A percentile compares a stretch with the other conserved stretches of the same genome.
phyloP scores from a whole-genome alignment of 1,139 yeast genomes.

The Wickerhamomyces sp. region DNA sequence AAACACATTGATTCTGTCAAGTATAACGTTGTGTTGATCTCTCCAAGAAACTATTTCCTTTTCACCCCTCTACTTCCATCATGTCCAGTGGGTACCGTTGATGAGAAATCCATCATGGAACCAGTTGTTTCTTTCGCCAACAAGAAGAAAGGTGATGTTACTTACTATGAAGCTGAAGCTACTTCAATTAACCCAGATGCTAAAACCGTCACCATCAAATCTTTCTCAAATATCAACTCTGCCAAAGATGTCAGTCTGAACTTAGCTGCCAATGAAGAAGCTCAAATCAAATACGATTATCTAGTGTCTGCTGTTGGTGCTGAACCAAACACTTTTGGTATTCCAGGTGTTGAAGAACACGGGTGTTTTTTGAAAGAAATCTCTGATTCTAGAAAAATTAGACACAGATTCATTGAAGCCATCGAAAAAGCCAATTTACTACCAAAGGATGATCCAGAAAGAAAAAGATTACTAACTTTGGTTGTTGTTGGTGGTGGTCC shows the following conservation, averaged over 20 bases:
- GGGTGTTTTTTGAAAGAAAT: slow-evolving; percentile 85
- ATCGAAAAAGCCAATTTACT: slow-evolving; percentile 80
- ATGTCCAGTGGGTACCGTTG: slow-evolving; percentile 91
- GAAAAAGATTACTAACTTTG: slow-evolving; percentile 75
- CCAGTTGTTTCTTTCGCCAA: slow-evolving; percentile 76
- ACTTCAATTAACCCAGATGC: slow-evolving; percentile 69
- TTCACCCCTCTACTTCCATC: slow-evolving; percentile 94
- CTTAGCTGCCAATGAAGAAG: slow-evolving; percentile 29
- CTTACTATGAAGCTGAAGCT: slow-evolving; percentile 89
- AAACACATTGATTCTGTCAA: slow-evolving; percentile 81
- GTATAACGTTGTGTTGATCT: slow-evolving; percentile 84
- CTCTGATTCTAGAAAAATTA: slow-evolving; percentile 73
- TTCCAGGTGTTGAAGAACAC: slow-evolving; percentile 87
- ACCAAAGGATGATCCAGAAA: slow-evolving; percentile 69
- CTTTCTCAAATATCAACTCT: slow-evolving; percentile 36
- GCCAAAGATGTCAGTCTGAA: slow-evolving; percentile 25
- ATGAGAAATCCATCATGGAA: slow-evolving; percentile 83
- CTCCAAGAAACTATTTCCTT: slow-evolving; percentile 92
- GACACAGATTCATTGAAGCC: slow-evolving; percentile 72
- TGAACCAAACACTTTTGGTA: slow-evolving; percentile 86
- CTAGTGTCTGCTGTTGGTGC: slow-evolving; percentile 91
- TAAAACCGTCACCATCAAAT: slow-evolving; percentile 57
- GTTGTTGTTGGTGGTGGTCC: slow-evolving; percentile 97
- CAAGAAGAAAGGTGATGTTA: slow-evolving; percentile 72
- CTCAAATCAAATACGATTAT: slow-evolving; percentile 58